Conservation (phyloP, 805 yeast species). For the Candida suzukii region DNA sequence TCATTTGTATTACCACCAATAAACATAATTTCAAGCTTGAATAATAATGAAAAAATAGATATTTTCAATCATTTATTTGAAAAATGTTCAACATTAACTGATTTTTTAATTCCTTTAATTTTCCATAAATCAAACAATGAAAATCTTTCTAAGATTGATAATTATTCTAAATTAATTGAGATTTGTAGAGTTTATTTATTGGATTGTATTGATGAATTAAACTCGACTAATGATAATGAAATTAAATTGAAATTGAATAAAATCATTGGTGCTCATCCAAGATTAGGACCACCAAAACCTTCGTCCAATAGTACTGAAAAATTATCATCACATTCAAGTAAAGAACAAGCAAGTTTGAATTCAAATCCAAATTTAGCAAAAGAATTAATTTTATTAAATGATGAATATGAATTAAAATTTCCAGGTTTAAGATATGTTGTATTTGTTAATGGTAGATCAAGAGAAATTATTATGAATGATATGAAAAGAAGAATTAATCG, state of each 20-base stretch:
- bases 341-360: conserved; percentile 64
- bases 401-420: conserved; percentile 34
- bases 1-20: conserved; percentile 21
- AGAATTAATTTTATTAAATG: conserved; percentile 47
- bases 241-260: conserved; percentile 17
- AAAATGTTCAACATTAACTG: conserved; percentile 45
- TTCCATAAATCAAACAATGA: conserved; percentile 5
- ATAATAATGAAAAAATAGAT: conserved; percentile 24
- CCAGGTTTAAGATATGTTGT: conserved; percentile 79
- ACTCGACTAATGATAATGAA: background rate
- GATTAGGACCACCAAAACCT: conserved; percentile 60
- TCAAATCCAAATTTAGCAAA: conserved; percentile 42
- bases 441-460: conserved; percentile 77
- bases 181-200: conserved; percentile 21
- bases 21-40: conserved; percentile 12
- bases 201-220: conserved; percentile 3
- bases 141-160: conserved; percentile 3
- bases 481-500: conserved; percentile 55
- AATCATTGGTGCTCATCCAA: conserved; percentile 87
- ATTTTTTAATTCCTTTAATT: conserved; percentile 24
- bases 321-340: conserved; percentile 57
- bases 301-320: conserved; percentile 17
- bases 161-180: conserved; percentile 17
- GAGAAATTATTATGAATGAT: conserved; percentile 55
- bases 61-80: conserved; percentile 57